phyloP scores from a whole-genome alignment of 2,329 filamentous ascomycete genomes.

The Blastomyces emzantsi region DNA sequence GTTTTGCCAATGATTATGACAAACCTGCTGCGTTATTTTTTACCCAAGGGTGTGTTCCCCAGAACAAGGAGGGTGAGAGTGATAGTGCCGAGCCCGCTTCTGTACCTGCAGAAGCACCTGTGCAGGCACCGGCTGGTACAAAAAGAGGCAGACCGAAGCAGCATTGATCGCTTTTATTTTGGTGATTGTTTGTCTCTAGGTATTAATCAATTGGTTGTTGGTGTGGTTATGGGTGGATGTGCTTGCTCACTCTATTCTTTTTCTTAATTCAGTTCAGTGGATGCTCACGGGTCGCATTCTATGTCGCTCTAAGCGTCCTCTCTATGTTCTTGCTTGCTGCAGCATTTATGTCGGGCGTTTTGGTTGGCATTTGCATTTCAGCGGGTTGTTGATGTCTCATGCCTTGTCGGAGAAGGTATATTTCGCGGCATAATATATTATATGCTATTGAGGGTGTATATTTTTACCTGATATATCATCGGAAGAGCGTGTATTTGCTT shows the following conservation, averaged over 20 bases:
- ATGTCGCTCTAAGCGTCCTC: background rate
- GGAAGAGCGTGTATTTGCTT: background rate
- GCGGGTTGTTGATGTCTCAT: background rate
- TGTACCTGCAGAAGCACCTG: conserved; percentile 7
- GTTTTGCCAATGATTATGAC: conserved; percentile 71
- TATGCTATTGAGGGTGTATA: background rate
- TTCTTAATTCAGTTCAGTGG: background rate
- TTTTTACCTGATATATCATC: background rate
- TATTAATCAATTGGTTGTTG: background rate
- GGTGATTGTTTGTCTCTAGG: background rate
- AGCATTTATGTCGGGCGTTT: background rate
- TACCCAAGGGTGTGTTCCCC: conserved; percentile 67
- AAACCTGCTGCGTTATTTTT: conserved; percentile 76
- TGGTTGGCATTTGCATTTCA: background rate
- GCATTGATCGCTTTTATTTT: background rate
- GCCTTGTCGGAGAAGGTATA: background rate
- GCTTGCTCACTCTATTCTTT: background rate
- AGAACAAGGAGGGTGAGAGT: conserved; percentile 21
- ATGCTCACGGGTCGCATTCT: background rate
- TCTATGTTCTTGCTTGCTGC: background rate
- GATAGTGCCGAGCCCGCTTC: conserved; percentile 18
- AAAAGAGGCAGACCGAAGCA: conserved; percentile 9
- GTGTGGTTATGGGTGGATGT: background rate
- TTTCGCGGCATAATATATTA: background rate
- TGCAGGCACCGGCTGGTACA: conserved; percentile 2